phyloP scores from a whole-genome alignment of 371 early-diverging fungal species.

The Lichtheimia ornata region DNA sequence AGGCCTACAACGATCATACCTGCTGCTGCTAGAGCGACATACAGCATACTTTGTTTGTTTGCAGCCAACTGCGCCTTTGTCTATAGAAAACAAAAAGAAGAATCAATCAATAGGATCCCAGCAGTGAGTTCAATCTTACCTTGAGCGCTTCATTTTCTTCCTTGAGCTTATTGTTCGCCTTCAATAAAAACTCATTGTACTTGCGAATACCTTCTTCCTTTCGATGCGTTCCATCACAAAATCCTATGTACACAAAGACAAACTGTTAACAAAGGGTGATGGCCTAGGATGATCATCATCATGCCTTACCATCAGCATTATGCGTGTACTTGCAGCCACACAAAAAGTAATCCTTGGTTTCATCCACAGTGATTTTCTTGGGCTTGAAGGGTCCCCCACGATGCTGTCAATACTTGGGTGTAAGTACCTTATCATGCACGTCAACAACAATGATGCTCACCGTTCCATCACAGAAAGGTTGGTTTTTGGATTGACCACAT shows the following conservation, averaged over 20 bases:
- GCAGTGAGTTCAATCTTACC: background rate
- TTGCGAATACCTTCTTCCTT: constrained; percentile 38
- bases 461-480: constrained; percentile 39
- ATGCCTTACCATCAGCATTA: constrained; percentile 18
- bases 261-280: background rate
- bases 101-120: too few species aligned
- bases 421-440: background rate
- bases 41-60: too few species aligned
- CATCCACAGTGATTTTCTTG: constrained; percentile 36
- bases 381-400: constrained; percentile 32
- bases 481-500: constrained; percentile 38
- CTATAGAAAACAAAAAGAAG: too few species aligned
- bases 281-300: too few species aligned
- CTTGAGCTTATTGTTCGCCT: constrained; percentile 33
- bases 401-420: constrained; percentile 6
- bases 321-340: constrained; percentile 40
- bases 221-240: constrained; percentile 40
- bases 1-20: too few species aligned
- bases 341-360: constrained; percentile 31
- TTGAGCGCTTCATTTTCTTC: constrained; percentile 16
- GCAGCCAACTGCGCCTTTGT: too few species aligned
- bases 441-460: constrained; percentile 19
- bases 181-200: constrained; percentile 37
- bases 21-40: too few species aligned
- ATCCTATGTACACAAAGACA: constrained; percentile 11